Base-by-base conservation (phyloP, 129 eudicot species). In the Flaveria robusta region DNA sequence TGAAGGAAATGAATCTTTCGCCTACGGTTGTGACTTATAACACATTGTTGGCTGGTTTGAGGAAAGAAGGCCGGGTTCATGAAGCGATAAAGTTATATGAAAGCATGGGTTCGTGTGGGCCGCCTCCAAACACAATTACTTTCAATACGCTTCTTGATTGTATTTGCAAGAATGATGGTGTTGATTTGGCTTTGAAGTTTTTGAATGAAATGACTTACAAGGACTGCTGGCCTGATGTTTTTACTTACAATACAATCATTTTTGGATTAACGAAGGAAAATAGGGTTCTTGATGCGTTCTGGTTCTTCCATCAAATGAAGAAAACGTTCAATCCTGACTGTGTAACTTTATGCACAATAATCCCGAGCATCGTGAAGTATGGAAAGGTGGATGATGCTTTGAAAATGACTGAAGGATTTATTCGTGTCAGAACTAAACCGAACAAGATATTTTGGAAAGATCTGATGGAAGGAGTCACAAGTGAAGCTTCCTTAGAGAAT, bases 11-110 rank as follows among this genome's bases (percentile, higher is more conserved):
- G 89, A 86, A 86, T 64, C 76, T 91, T 65, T 70, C 79, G 23
- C 99, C 99, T 2, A 83, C 96, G 1, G 97, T 94, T 18, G 99
- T 91, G 79, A 94, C 99, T 10, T 91, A 87, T 83, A 94, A 94
- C 85, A 94, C 94, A 1, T 70, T 94, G 70, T 81, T 94, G 82
- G 91, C 99, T 73, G 99, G 99, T 77, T 69, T 94, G 72, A 77
- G 93, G 72, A 94, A 84, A 85, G 93, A 94, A 76, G 96, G 99
- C 2, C 81, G 85, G 75, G 89, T 87, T 78, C 85, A 74, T 31
- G 99, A 91, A 70, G 91, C 91, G 15, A 72, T 82, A 27, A 63
- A 81, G 18, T 80, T 94, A 52, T 91, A 89, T 66, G 82, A 86
- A 75, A 85, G 88, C 86, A 94, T 94, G 97, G 71, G 62, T 8